These are phyloP conservation scores for Amyloporia xantha DNA, from an alignment of 768 basidiomycete genomes.

Conservation along the genomic window DNA sequence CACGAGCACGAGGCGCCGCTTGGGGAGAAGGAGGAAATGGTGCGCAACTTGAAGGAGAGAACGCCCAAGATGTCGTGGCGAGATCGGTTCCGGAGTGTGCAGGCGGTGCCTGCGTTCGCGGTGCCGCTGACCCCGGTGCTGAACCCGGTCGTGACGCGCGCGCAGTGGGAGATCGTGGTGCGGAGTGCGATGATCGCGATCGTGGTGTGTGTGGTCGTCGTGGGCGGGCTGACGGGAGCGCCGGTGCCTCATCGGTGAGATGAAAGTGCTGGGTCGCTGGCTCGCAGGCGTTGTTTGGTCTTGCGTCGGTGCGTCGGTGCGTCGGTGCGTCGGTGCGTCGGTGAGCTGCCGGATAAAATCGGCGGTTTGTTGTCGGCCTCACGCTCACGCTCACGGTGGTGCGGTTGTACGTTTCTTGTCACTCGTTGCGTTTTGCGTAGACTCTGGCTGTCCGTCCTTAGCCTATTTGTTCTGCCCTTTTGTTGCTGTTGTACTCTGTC, in stretches of 20 bases:
- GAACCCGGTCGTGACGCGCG: constrained; percentile 65
- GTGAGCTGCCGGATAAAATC: no score
- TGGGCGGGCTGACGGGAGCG: constrained; percentile 28
- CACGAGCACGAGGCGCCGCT: not conserved
- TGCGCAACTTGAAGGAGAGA: not conserved
- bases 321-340: not conserved
- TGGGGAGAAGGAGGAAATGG: not conserved
- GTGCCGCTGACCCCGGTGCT: constrained; percentile 63
- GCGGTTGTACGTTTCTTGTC: no score
- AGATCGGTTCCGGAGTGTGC: constrained; percentile 38
- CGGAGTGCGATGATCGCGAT: constrained; percentile 47
- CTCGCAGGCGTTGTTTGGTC: no score
- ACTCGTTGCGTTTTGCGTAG: not conserved
- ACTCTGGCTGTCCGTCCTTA: not conserved
- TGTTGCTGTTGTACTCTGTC: not conserved
- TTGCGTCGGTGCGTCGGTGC: not conserved
- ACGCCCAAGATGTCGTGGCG: constrained; percentile 10
- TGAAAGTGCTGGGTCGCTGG: not conserved
- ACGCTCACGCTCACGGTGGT: no score
- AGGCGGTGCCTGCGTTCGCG: constrained; percentile 64
- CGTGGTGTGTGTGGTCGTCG: constrained; percentile 26
- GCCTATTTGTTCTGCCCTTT: not conserved
- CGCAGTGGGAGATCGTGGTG: constrained; percentile 81
- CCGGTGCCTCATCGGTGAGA: constrained; percentile 19
- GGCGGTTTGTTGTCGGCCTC: no score